phyloP scores from a whole-genome alignment of 2,329 filamentous ascomycete species.

The Diaporthe amygdali region DNA sequence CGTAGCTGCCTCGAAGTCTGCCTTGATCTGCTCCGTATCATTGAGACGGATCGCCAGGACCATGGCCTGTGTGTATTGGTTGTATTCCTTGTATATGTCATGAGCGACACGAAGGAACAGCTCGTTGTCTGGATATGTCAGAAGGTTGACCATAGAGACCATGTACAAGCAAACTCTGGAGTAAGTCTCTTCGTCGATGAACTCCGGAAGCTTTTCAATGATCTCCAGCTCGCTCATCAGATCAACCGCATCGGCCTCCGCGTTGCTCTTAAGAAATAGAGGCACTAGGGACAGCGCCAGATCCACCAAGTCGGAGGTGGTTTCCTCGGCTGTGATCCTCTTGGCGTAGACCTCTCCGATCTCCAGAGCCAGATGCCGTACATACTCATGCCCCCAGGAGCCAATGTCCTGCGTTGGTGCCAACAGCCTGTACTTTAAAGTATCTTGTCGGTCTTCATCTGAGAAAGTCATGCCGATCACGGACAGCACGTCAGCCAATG shows the following conservation, averaged over 20 bases:
- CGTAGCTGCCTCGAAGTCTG: conserved; percentile 79
- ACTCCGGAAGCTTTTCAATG: conserved; percentile 87
- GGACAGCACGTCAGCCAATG: conserved; percentile 92
- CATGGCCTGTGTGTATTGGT: conserved; percentile 92
- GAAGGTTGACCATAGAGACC: conserved; percentile 97
- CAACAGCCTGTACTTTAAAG: conserved; percentile 91
- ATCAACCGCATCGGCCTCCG: conserved; percentile 96
- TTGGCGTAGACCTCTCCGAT: conserved; percentile 94
- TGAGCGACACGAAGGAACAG: conserved; percentile 93
- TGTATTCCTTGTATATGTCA: conserved; percentile 90
- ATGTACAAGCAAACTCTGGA: conserved; percentile 94
- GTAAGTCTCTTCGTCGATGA: conserved; percentile 94
- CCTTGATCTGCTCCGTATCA: conserved; percentile 80
- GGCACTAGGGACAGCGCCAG: conserved; percentile 86
- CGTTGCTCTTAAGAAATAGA: conserved; percentile 95
- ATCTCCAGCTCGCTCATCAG: conserved; percentile 97
- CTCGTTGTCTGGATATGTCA: conserved; percentile 97
- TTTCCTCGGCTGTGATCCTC: conserved; percentile 83
- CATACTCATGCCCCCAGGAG: conserved; percentile 99
- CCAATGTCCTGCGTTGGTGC: conserved; percentile 90
- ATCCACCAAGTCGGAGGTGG: conserved; percentile 82
- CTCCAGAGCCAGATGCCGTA: conserved; percentile 91
- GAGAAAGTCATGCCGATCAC: conserved; percentile 99
- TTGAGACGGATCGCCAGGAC: conserved; percentile 93
- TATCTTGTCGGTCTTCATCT: conserved; percentile 94